Base-by-base conservation (phyloP, 192 early-diverging fungal species). In the Umbelopsis isabellina region DNA sequence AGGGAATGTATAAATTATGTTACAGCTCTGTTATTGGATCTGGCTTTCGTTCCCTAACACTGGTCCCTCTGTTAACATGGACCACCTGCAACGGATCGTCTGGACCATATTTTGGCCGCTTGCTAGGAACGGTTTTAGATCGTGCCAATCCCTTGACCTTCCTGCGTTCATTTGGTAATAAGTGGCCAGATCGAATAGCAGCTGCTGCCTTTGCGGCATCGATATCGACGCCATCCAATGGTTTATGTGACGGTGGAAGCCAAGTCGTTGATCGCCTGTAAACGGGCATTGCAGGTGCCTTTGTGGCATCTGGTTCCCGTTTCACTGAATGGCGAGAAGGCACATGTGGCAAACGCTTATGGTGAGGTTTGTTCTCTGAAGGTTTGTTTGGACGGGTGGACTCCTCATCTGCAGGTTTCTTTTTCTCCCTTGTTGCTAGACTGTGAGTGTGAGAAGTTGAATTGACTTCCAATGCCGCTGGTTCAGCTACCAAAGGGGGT, bases 21-120 rank as follows among this genome's bases (percentile, higher is more conserved):
- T 61, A 61, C 55, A 61, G 12, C 8, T 61, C 55, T 16, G 55
- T 25, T 30, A 61, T 13, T 11, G 11, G 13, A 18, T 61, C 55
- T 35, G 55, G 27, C 18, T 30, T 61, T 61, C 55, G 55, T 61
- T 61, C 55, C 33, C 55, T 22, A n/a, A 61, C 55, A 18, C 55
- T 61, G 2, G 55, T 33, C 7, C 55, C 55, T 27, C 55, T 25
- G 23, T 71, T 71, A 45, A 71, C 41, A 46, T 77, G 55, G 16
- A 77, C 52, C n/a, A 72, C 67, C 52, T 79, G 77, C 46, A 75
- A 23, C 16, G 72, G 70, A 46, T 76, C 77, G 47, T 75, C 44
- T 20, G 35, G 18, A 23, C 70, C 77, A 68, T 75, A 74, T 27
- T 69, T 71, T 45, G 69, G 27, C 37, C 58, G 66, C 41, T 75